Evolutionary conservation across 768 basidiomycete genomes (phyloP).

Genomic region (Tylopilus felleus): DNA sequence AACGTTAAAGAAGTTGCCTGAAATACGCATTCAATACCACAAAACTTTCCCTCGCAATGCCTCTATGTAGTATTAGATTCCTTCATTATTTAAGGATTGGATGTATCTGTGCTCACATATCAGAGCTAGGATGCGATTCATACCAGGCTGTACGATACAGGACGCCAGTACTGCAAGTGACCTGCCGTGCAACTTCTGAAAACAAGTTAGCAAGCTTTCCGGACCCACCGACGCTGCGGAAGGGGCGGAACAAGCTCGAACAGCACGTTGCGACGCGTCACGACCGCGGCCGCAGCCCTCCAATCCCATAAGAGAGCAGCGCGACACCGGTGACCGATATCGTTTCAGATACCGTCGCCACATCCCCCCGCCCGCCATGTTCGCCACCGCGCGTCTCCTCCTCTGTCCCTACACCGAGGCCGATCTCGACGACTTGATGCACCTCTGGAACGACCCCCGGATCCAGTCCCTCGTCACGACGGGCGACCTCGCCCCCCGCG

Average conservation of each 20-base stretch:
- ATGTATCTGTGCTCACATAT: no score
- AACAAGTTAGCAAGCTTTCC: not conserved
- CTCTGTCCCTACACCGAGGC: constrained; percentile 32
- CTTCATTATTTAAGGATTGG: no score
- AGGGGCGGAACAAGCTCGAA: not conserved
- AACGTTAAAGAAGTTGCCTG: not conserved
- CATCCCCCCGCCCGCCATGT: constrained; percentile 11
- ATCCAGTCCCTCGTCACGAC: constrained; percentile 22
- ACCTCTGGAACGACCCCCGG: constrained; percentile 30
- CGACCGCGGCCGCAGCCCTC: constrained; percentile 22
- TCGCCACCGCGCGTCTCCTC: constrained; percentile 32
- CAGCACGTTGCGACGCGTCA: not conserved
- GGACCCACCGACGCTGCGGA: constrained; percentile 6
- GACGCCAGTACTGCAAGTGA: not conserved
- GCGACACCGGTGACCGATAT: no score
- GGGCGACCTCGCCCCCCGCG: constrained; percentile 11
- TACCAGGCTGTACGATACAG: not conserved
- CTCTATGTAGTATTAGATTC: no score
- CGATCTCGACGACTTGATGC: constrained; percentile 31
- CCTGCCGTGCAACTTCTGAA: not conserved
- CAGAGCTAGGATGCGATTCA: no score
- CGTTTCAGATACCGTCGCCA: not conserved
- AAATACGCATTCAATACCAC: not conserved
- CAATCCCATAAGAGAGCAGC: not conserved
- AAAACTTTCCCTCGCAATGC: no score